Evolutionary conservation across 495 filamentous ascomycete genomes (phyloP).

Genomic region (Aspergillus cristatus): DNA sequence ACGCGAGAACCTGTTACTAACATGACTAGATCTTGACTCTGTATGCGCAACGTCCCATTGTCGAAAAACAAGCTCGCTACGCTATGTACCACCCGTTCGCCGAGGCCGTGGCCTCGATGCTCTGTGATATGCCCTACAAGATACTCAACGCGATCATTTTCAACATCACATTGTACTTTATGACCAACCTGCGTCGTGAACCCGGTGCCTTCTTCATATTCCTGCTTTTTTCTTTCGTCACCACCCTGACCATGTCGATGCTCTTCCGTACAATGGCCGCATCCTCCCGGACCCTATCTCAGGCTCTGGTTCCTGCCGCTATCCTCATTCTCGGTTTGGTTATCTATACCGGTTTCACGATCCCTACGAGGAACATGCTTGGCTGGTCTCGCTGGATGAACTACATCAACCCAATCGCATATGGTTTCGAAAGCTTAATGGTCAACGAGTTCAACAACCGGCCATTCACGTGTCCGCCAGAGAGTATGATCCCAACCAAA

Average conservation of each 20-base stretch:
- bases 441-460: constrained; percentile 54
- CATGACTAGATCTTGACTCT: constrained; percentile 46
- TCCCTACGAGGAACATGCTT: constrained; percentile 42
- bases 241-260: constrained; percentile 53
- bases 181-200: constrained; percentile 44
- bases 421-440: constrained; percentile 43
- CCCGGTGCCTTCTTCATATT: constrained; percentile 51
- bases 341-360: constrained; percentile 46
- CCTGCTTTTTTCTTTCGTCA: constrained; percentile 45
- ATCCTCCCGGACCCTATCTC: constrained; percentile 40
- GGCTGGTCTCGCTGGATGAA: constrained; percentile 49
- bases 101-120: constrained; percentile 52
- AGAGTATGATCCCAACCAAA: constrained; percentile 28
- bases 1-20: constrained; percentile 6
- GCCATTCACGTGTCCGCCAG: constrained; percentile 40
- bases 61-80: constrained; percentile 59
- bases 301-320: constrained; percentile 44
- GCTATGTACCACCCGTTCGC: constrained; percentile 59
- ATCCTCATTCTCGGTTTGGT: constrained; percentile 42
- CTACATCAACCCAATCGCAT: constrained; percentile 41
- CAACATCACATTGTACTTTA: constrained; percentile 53
- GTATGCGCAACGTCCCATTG: constrained; percentile 55
- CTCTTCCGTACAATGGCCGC: constrained; percentile 45
- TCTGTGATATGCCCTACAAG: constrained; percentile 54
- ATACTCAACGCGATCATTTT: constrained; percentile 42